phyloP scores from a whole-genome alignment of 2,329 filamentous ascomycete species.

The Fusarium sp. region DNA sequence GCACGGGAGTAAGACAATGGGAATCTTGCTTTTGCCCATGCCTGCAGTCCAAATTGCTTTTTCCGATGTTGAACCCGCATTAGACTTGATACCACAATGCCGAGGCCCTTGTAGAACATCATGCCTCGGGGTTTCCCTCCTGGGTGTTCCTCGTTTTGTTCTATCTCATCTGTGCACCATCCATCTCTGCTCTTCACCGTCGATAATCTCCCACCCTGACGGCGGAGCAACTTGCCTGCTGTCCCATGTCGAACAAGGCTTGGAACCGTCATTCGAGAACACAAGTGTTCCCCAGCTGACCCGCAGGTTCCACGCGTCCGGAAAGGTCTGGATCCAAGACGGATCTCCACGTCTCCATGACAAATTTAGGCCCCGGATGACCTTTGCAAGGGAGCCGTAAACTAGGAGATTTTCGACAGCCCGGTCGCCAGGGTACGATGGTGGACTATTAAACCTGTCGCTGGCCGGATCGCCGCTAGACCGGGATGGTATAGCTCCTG shows the following conservation, averaged over 20 bases:
- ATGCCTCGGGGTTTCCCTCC: not conserved
- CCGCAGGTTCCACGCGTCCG: not conserved
- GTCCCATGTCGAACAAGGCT: not conserved
- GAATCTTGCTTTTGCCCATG: slow-evolving; percentile 10
- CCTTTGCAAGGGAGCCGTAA: not conserved
- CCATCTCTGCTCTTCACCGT: not conserved
- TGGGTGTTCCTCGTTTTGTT: not conserved
- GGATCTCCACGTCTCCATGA: not conserved
- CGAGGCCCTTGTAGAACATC: not conserved
- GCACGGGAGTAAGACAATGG: slow-evolving; percentile 1
- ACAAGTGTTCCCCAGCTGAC: not conserved
- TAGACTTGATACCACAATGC: not conserved
- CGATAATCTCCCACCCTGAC: not conserved
- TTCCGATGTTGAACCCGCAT: slow-evolving; percentile 3
- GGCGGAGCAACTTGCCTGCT: not conserved
- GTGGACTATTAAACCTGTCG: slow-evolving; percentile 3
- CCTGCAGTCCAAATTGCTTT: not conserved
- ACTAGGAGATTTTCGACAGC: not conserved
- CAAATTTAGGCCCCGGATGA: not conserved
- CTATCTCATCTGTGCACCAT: not conserved
- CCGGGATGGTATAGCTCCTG: not conserved
- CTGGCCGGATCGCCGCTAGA: slow-evolving; percentile 21
- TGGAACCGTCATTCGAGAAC: not conserved
- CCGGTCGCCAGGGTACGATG: not conserved
- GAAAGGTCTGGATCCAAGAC: slow-evolving; percentile 7